Percentiles rank a stretch among this genome's conserved stretches.
Evolutionary conservation across 768 basidiomycete species (phyloP).

Genomic region (Hysterangium stoloniferum): DNA sequence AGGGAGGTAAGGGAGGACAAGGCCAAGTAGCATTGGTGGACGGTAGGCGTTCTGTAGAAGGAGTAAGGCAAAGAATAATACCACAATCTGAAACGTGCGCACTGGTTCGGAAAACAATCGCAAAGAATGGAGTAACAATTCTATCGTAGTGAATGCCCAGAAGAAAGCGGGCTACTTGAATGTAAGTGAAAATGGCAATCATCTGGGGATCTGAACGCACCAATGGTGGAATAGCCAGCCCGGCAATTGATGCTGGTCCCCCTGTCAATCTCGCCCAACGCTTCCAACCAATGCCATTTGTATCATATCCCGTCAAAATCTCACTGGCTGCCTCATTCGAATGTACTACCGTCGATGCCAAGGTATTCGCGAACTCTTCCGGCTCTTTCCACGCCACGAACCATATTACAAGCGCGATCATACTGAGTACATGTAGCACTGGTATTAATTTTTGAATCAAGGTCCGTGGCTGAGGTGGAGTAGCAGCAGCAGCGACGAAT

Average conservation of each 20-base stretch:
- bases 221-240: slow-evolving; percentile 44
- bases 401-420: slow-evolving; percentile 58
- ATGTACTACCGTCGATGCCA: not conserved
- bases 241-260: slow-evolving; percentile 28
- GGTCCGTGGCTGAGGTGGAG: slow-evolving; percentile 28
- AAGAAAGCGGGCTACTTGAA: slow-evolving; percentile 56
- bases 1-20: slow-evolving; percentile 61
- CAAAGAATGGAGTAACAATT: slow-evolving; percentile 63
- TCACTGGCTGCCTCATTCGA: slow-evolving; percentile 24
- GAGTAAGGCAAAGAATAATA: not conserved
- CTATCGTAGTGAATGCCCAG: slow-evolving; percentile 71
- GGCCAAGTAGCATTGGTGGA: slow-evolving; percentile 49
- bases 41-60: slow-evolving; percentile 44
- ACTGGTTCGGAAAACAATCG: slow-evolving; percentile 67
- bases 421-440: slow-evolving; percentile 52
- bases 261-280: slow-evolving; percentile 56
- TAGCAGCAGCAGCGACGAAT: slow-evolving; percentile 31
- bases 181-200: not conserved
- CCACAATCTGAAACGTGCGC: slow-evolving; percentile 23
- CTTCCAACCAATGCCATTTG: slow-evolving; percentile 34
- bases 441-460: slow-evolving; percentile 55
- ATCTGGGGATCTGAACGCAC: slow-evolving; percentile 34
- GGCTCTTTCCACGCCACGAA: slow-evolving; percentile 67
- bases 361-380: slow-evolving; percentile 22
- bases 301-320: slow-evolving; percentile 27